These are phyloP conservation scores for Fonticula alba DNA, from an alignment of 78 protist genomes.

Conservation along the genomic window DNA sequence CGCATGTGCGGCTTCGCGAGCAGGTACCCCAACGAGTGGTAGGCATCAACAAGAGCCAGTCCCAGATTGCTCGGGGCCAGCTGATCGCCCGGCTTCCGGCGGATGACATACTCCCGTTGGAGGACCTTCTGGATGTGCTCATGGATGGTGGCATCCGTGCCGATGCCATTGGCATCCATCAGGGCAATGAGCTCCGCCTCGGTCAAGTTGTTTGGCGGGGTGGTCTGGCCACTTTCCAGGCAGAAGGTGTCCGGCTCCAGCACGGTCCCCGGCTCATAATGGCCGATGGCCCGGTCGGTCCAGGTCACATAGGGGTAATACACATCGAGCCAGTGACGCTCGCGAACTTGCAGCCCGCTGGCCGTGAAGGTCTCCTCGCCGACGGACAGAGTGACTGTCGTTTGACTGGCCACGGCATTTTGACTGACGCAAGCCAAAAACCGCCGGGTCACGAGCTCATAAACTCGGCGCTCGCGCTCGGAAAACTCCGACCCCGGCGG, in stretches of 20 bases:
- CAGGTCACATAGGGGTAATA: slow-evolving; percentile 73
- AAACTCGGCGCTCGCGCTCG: slow-evolving; percentile 26
- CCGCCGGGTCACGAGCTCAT: slow-evolving; percentile 73
- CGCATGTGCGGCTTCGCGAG: too few relatives aligned
- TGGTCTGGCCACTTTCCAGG: slow-evolving; percentile 52
- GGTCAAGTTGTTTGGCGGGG: slow-evolving; percentile 71
- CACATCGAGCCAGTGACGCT: slow-evolving; percentile 57
- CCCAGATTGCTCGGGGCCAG: too few relatives aligned
- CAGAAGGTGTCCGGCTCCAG: too few relatives aligned
- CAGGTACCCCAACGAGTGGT: too few relatives aligned
- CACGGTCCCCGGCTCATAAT: too few relatives aligned
- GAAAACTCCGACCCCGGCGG: not conserved
- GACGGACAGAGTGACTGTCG: slow-evolving; percentile 37
- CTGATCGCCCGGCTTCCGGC: too few relatives aligned
- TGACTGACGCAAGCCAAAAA: slow-evolving; percentile 84
- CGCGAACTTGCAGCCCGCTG: slow-evolving; percentile 38
- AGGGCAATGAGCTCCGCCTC: slow-evolving; percentile 81
- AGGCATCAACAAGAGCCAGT: too few relatives aligned
- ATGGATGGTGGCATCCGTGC: slow-evolving; percentile 98
- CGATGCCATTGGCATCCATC: slow-evolving; percentile 88
- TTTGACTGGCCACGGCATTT: slow-evolving; percentile 78
- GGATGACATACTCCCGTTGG: slow-evolving; percentile 69
- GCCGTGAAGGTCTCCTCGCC: slow-evolving; percentile 51
- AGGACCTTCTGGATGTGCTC: slow-evolving; percentile 74
- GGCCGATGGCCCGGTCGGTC: too few relatives aligned